Evolutionary conservation across 345 rosid species (phyloP), one percentile per base, ranked within the genome.

Genomic region (Arabidopsis suecica): DNA sequence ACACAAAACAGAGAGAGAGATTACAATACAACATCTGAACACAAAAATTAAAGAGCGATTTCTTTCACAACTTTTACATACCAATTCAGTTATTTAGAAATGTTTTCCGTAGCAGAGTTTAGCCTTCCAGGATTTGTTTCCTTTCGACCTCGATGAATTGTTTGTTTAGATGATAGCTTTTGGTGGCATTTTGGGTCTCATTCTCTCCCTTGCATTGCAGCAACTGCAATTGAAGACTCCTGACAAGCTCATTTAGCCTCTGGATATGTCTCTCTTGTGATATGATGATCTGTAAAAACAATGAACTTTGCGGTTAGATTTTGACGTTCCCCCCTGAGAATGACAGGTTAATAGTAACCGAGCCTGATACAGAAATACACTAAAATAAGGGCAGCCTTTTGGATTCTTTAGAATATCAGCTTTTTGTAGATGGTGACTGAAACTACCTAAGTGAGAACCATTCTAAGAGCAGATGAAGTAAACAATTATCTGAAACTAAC

Each of bases 241-340:
- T 81, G 9, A 89, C 86, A 36, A 89, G 83, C 55, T 89, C 93
- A 65, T 86, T 86, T 57, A 89, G 93, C 77, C 81, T 85, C 61
- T 83, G 88, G 71, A 93, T 93, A 74, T 78, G 84, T 78, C 86
- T 89, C 85, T 90, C 98, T 75, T 87, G 96, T 5, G 85, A 85
- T 50, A 90, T 60, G 80, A 93, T 90, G 25, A 90, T 86, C 96
- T 93, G 88, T 77, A 55, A 68, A 5, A 68, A 59, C 5, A 0
- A 65, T 62, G 10, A 72, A 56, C 23, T 9, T 30, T 34, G 36
- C 42, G 9, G 49, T 75, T 38, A 50, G 68, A 69, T 11, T 11
- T 38, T 20, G 7, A 51, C 11, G 0, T 9, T 50, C 6, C 63
- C 63, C 30, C 10, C 11, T 20, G 60, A 13, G 59, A 22, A 34